These are phyloP conservation scores for Colletotrichum scovillei DNA, from an alignment of 2,329 filamentous ascomycete species.

Conservation along the genomic window DNA sequence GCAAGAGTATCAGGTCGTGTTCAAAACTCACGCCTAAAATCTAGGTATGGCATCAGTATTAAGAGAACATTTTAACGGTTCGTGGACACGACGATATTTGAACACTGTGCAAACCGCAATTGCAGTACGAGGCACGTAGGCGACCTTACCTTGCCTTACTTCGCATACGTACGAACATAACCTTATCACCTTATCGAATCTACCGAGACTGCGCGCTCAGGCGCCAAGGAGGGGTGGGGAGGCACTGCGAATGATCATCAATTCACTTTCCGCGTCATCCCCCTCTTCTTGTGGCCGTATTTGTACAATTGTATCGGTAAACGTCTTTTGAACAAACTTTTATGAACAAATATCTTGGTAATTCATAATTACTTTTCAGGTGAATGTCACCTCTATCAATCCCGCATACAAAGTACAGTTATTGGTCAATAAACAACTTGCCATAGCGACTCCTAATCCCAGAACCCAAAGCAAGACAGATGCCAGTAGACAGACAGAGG, in stretches of 20 bases:
- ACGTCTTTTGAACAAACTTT: not conserved
- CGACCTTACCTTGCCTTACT: too few species aligned
- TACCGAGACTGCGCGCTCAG: too few species aligned
- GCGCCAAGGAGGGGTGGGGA: not conserved
- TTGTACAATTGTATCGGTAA: too few species aligned
- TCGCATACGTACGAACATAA: too few species aligned
- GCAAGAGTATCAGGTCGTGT: not conserved
- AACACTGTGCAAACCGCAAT: too few species aligned
- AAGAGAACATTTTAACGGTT: too few species aligned
- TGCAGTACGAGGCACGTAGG: too few species aligned
- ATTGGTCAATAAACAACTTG: constrained; percentile 12
- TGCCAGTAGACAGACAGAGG: not conserved
- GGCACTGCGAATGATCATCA: not conserved
- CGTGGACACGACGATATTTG: too few species aligned
- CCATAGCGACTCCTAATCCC: constrained; percentile 6
- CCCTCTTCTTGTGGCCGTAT: too few species aligned
- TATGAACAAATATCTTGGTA: not conserved
- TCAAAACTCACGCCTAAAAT: not conserved
- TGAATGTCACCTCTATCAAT: constrained; percentile 22
- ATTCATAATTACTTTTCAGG: constrained; percentile 29
- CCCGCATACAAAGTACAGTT: constrained; percentile 30
- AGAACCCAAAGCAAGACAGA: constrained; percentile 13
- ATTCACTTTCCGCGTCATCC: not conserved
- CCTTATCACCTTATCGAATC: too few species aligned
- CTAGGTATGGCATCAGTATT: not conserved